Conservation (phyloP, 129 eudicot species). For the Saposhnikovia divaricata region DNA sequence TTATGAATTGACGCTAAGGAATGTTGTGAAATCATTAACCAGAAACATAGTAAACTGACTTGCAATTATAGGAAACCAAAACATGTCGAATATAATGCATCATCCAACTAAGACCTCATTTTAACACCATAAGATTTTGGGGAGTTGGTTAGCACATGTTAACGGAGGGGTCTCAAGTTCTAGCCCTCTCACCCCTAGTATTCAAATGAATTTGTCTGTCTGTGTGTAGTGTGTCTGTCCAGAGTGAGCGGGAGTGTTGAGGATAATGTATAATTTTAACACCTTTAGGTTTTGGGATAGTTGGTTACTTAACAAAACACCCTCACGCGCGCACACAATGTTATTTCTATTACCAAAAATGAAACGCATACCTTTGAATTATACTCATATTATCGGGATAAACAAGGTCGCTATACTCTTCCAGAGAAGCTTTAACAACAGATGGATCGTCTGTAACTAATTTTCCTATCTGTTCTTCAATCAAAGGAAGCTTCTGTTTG, state of each 20-base stretch:
- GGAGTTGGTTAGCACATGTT: too few relatives aligned
- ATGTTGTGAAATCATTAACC: not conserved
- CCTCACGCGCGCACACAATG: not conserved
- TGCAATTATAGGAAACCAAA: not conserved
- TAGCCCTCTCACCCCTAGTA: too few relatives aligned
- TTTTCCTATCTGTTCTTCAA: slow-evolving; percentile 59
- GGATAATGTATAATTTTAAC: too few relatives aligned
- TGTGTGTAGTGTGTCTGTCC: too few relatives aligned
- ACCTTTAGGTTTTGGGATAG: too few relatives aligned
- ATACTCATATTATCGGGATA: slow-evolving; percentile 54
- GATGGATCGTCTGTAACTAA: slow-evolving; percentile 77
- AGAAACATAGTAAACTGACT: too few relatives aligned
- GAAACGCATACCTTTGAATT: slow-evolving; percentile 38
- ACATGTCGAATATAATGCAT: not conserved
- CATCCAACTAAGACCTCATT: not conserved
- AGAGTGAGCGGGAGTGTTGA: too few relatives aligned
- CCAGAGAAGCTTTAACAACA: slow-evolving; percentile 50
- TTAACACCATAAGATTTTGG: too few relatives aligned
- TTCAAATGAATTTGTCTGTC: too few relatives aligned
- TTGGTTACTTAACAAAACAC: too few relatives aligned
- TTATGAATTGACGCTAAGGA: not conserved
- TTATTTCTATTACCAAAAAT: not conserved
- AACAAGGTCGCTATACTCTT: slow-evolving; percentile 42
- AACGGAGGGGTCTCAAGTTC: too few relatives aligned
- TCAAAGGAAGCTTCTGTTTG: slow-evolving; percentile 55